Percentiles rank a stretch among this genome's conserved stretches.
phyloP scores from a whole-genome alignment of 768 basidiomycete genomes.

The Tubosaeta brunneosetosa region DNA sequence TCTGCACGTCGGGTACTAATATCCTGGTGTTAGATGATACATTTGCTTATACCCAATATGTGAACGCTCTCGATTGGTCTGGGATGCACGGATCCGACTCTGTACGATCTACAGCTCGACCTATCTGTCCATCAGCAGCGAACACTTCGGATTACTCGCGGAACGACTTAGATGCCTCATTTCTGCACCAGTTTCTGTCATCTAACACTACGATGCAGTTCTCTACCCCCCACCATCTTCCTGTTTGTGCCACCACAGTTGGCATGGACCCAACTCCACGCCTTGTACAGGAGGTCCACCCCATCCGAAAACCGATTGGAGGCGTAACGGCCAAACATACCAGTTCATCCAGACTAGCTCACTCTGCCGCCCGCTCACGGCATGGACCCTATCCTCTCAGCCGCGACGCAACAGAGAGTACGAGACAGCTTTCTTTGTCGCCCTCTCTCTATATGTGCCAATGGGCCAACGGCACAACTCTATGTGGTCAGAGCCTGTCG shows the following conservation, averaged over 20 bases:
- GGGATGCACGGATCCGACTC: background rate
- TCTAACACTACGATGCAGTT: background rate
- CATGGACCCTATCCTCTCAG: slow-evolving; percentile 6
- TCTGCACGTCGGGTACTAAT: background rate
- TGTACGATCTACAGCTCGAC: background rate
- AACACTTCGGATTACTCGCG: background rate
- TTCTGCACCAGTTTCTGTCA: background rate
- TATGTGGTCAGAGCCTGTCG: slow-evolving; percentile 1
- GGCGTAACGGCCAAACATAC: background rate
- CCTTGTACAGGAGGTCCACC: background rate
- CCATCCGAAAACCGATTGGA: background rate
- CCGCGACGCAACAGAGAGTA: background rate
- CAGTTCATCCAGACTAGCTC: background rate
- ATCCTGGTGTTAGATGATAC: background rate
- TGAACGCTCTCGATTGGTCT: slow-evolving; percentile 2
- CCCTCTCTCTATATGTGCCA: slow-evolving; percentile 1
- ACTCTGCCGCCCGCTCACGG: background rate
- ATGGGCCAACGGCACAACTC: slow-evolving; percentile 1
- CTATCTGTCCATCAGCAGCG: background rate
- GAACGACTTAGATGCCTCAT: background rate
- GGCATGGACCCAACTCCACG: background rate
- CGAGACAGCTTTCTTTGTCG: background rate
- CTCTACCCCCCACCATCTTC: background rate
- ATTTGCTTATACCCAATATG: background rate
- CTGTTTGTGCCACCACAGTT: background rate